phyloP scores from a whole-genome alignment of 768 basidiomycete species.

The Mycena sanguinolenta region DNA sequence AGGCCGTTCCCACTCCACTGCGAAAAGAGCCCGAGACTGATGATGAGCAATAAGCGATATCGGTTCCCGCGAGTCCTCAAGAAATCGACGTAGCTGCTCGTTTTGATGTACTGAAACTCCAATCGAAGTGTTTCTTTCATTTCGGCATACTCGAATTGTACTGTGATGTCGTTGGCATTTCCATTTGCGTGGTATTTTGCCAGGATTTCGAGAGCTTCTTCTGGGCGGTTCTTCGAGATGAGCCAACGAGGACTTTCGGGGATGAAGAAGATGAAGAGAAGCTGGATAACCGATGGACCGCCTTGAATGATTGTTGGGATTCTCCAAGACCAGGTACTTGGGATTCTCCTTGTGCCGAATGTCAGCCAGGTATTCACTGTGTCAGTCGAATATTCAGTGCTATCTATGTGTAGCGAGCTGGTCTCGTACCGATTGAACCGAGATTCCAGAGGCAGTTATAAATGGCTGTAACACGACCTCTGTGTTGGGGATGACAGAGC shows the following conservation, averaged over 20 bases:
- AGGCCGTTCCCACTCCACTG: background rate
- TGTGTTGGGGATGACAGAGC: background rate
- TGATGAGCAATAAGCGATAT: background rate
- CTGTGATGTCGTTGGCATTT: background rate
- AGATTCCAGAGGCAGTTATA: background rate
- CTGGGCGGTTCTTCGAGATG: background rate
- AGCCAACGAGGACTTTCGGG: background rate
- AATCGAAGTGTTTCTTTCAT: background rate
- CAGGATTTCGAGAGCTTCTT: background rate
- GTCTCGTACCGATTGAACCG: background rate
- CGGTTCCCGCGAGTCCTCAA: background rate
- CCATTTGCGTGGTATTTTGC: background rate
- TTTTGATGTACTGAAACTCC: background rate
- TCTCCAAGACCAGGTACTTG: background rate
- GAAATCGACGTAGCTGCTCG: background rate
- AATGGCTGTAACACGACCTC: background rate
- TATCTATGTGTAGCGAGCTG: background rate
- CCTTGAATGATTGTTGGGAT: background rate
- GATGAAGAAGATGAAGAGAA: background rate
- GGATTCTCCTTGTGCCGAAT: background rate
- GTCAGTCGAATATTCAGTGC: background rate
- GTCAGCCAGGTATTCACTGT: background rate
- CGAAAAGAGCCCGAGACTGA: background rate
- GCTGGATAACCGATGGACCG: background rate
- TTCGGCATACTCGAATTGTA: background rate